These are phyloP conservation scores for Parachlorella kessleri DNA, from an alignment of 139 green algal genomes.

Conservation along the genomic window DNA sequence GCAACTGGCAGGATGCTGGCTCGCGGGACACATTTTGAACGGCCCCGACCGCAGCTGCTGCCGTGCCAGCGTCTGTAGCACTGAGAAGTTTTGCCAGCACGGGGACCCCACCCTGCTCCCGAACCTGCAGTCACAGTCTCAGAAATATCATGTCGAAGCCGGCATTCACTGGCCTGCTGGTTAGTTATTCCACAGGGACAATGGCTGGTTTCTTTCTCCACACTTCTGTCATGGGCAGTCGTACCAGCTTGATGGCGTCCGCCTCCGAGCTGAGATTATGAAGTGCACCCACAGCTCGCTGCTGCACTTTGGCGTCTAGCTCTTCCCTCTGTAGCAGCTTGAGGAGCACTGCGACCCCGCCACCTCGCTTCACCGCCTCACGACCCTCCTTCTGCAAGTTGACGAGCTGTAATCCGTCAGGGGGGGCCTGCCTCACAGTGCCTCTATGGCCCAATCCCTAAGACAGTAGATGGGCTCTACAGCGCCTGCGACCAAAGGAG, in stretches of 20 bases:
- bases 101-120: slow-evolving; percentile 56
- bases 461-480: too few relatives aligned
- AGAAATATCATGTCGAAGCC: too few relatives aligned
- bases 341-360: neutral
- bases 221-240: too few relatives aligned
- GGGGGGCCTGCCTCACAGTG: too few relatives aligned
- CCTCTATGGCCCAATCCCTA: too few relatives aligned
- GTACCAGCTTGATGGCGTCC: slow-evolving; percentile 60
- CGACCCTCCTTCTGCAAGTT: neutral
- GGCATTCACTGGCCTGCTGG: too few relatives aligned
- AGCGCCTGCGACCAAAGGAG: too few relatives aligned
- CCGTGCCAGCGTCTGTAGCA: slow-evolving; percentile 18
- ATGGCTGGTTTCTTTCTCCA: too few relatives aligned
- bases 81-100: slow-evolving; percentile 58
- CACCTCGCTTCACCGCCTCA: neutral
- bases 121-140: neutral
- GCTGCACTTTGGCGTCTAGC: slow-evolving; percentile 38
- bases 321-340: neutral
- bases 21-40: slow-evolving; percentile 80
- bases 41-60: slow-evolving; percentile 60
- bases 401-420: neutral
- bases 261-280: slow-evolving; percentile 78
- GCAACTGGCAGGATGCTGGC: slow-evolving; percentile 46
- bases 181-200: too few relatives aligned
- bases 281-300: slow-evolving; percentile 67